Evolutionary conservation across 139 green algal genomes (phyloP).

Genomic region (Coelastrella sp.): DNA sequence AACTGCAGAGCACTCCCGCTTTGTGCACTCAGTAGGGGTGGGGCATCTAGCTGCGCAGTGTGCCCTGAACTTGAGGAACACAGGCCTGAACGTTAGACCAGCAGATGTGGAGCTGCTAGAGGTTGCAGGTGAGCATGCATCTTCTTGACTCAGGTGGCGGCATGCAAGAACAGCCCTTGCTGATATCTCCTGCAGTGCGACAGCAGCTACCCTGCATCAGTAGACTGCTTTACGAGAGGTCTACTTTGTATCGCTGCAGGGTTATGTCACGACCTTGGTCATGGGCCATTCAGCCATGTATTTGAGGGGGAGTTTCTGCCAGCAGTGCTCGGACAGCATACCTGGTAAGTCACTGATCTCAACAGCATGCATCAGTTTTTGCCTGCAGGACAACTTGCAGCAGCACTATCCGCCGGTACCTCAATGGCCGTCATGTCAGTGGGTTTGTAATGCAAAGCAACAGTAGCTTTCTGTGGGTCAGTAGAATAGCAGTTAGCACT

Average conservation of each 20-base stretch:
- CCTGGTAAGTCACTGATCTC: neutral
- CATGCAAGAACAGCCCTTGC: neutral
- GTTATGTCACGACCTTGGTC: conserved; percentile 93
- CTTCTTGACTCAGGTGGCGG: neutral
- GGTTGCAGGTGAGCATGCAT: neutral
- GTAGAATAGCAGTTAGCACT: no score
- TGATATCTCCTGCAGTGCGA: no score
- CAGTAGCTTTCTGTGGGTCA: no score
- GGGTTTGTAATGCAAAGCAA: no score
- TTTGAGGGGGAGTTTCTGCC: conserved; percentile 85
- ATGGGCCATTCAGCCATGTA: conserved; percentile 93
- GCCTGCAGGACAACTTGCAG: no score
- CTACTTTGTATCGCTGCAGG: no score
- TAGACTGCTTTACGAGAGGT: no score
- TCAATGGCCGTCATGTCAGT: no score
- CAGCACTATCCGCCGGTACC: no score
- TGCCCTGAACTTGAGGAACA: neutral
- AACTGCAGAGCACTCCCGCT: conserved; percentile 74
- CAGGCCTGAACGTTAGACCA: neutral
- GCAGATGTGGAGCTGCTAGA: conserved; percentile 4
- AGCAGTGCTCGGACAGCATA: conserved; percentile 4
- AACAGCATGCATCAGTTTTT: neutral
- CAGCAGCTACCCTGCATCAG: no score
- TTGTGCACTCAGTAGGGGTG: conserved; percentile 83
- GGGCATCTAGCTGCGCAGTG: conserved; percentile 63